Evolutionary conservation across 129 eudicot genomes (phyloP), one percentile per base, ranked within the genome.

Genomic region (Flaveria robusta): DNA sequence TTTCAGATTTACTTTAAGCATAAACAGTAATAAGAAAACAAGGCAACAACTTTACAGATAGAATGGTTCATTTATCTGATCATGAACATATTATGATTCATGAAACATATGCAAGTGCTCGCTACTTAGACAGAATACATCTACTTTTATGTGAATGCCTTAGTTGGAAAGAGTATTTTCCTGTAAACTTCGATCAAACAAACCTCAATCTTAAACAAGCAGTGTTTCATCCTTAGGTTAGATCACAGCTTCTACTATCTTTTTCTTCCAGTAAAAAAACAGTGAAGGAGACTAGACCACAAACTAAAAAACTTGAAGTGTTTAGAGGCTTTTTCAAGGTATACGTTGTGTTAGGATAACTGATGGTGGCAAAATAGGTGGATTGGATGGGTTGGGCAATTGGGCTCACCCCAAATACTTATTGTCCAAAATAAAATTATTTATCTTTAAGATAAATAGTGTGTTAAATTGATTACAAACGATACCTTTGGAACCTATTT

Each of bases 401-500:
- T 59, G 34, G 37, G 39, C 26, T 59, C 16, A 59, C 66, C 6
- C 2, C 4, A 59, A 59, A 59, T 24, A 59, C 66, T 23, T 55
- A 13, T 55, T 22, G 15, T 11, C 65, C 34, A 59, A 23, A 59
- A 20, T 20, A 12, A 20, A 7, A 52, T 24, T 59, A 59, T 27
- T 26, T 26, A 27, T 27, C 41, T 15, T 27, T 14, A 29, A 62
- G 14, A 27, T 62, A 29, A 27, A 62, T 27, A 27, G 37, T 56
- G 68, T 62, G 68, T 15, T 42, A 63, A 63, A 63, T 15, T 63
- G 23, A 63, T 63, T 7, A 83, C 45, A 47, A 34, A 71, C 54
- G 20, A 59, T 87, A 92, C 96, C 96, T 86, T 87, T 85, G n/a
- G 88, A 76, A 73, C 84, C 86, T 75, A 68, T 47, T 79, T 71